Evolutionary conservation across 345 rosid genomes (phyloP), one percentile per base, ranked within the genome.

Genomic region (Eucalyptus paniculata): DNA sequence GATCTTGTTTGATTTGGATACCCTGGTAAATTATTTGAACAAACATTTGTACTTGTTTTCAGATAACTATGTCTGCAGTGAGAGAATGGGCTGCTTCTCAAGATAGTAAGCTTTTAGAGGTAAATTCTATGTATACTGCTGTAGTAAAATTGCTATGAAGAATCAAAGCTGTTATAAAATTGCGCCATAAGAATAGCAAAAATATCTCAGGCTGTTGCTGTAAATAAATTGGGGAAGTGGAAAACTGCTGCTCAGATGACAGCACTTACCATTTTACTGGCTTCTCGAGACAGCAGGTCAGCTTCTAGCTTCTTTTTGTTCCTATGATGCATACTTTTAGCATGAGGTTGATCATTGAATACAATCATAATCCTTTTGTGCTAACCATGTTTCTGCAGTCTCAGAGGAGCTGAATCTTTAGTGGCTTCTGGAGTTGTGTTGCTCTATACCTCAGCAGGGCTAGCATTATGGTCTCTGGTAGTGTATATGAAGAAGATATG

Each of bases 51-150:
- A 86, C 47, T 53, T 3, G 2, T 50, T 51, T 86, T 30, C 92
- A 98, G 99, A 98, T 98, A 92, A 97, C 99, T 30, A 97, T 98
- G 99, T 98, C 99, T 50, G 99, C 99, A 1, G 98, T 97, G 86
- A 95, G 98, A 91, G 99, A 98, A 93, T 97, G 99, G 99, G 99
- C 99, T 89, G 99, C 99, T 88, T 98, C 99, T 87, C 98, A 97
- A 93, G 93, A 95, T 88, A 89, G 93, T 87, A 95, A 94, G 92
- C 98, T 98, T 92, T 92, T 94, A 88, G 95, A 96, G 99, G 99
- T 97, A 89, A 88, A 93, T 91, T 83, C 60, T 86, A 15, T 8
- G 0, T 83, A 44, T 40, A 15, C 58, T 60, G 19, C 72, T 81
- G 47, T 77, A 37, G 28, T 77, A 21, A 77, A 37, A 77, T 50